Evolutionary conservation across 1,284 basidiomycete species (phyloP), one percentile per base, ranked within the genome.

Genomic region (Takashimella koratensis): DNA sequence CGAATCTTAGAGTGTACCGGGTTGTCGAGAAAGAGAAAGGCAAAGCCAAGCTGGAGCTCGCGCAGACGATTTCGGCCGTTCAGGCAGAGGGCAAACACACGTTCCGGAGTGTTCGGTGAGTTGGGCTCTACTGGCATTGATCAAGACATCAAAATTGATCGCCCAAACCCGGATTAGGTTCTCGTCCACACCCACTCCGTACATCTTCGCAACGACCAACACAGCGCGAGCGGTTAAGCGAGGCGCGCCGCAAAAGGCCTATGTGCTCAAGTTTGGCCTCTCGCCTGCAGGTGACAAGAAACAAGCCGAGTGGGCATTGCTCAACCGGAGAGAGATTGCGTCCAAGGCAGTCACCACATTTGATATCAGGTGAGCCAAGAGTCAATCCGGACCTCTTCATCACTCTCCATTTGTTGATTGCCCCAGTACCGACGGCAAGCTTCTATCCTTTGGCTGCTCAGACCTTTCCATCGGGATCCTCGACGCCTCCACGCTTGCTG

Each of bases 391-490:
- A 2, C 23, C 24, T 5, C 24, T 45, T 48, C 19, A 20, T 19
- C 23, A 3, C 13, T 2, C n/a, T n/a, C n/a, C n/a, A n/a, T n/a
- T n/a, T n/a, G n/a, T n/a, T n/a, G n/a, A n/a, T n/a, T n/a, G n/a
- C n/a, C n/a, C n/a, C 46, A 94, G 91, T 66, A 76, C 83, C 40
- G 84, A 93, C 67, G 95, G 96, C 0, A 84, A 81, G 53, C 78
- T 90, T 42, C 74, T 98, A 5, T 91, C 88, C 0, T 92, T 86
- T 66, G 94, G 93, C 4, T 86, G 85, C 5, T 94, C 93, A 10
- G 92, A 98, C 74, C 80, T 90, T 46, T 86, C 85, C 39, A 83
- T 98, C 53, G 87, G 90, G 12, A 80, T 98, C 49, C 73, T 98
- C 41, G 93, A 98, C 70, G 81, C 90, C 3, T 79, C 79, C 52